Conservation (phyloP, 805 yeast genomes). For the Kodamaea fukazawae region DNA sequence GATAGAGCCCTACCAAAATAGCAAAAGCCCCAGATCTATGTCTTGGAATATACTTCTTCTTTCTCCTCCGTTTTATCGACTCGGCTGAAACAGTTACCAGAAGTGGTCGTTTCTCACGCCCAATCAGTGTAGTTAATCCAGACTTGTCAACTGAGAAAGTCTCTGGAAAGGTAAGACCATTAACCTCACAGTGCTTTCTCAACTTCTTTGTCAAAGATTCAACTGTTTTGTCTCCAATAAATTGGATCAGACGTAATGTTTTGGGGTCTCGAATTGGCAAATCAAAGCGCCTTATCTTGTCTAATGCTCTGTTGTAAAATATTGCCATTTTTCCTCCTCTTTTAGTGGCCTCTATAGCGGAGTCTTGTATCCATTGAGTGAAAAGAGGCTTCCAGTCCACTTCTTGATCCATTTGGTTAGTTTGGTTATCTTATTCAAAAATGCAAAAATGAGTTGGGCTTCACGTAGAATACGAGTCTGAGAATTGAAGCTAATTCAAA, state of each 20-base stretch:
- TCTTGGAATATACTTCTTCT: conserved; percentile 59
- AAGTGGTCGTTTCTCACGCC: not conserved
- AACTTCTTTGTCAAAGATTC: conserved; percentile 47
- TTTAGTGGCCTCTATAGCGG: conserved; percentile 41
- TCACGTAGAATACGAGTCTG: too few species aligned
- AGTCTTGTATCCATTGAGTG: conserved; percentile 57
- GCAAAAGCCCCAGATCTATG: conserved; percentile 85
- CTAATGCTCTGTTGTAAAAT: conserved; percentile 56
- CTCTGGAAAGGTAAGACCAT: conserved; percentile 47
- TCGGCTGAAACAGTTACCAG: too few species aligned
- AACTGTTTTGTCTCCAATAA: conserved; percentile 71
- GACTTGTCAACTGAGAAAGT: conserved; percentile 19
- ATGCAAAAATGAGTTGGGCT: too few species aligned
- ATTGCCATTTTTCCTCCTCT: conserved; percentile 52
- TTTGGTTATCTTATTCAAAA: too few species aligned
- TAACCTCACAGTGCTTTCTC: conserved; percentile 52
- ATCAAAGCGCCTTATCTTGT: conserved; percentile 45
- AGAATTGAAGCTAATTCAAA: too few species aligned
- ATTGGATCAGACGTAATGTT: conserved; percentile 58
- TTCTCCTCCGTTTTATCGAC: conserved; percentile 15
- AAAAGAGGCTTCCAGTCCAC: conserved; percentile 51
- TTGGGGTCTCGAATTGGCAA: conserved; percentile 51
- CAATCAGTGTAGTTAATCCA: conserved; percentile 1
- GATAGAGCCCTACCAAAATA: conserved; percentile 58
- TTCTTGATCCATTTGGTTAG: not conserved